Percentiles rank a stretch among this genome's conserved stretches.
phyloP scores from a whole-genome alignment of 192 early-diverging fungal genomes.

The Coemansia sp. region DNA sequence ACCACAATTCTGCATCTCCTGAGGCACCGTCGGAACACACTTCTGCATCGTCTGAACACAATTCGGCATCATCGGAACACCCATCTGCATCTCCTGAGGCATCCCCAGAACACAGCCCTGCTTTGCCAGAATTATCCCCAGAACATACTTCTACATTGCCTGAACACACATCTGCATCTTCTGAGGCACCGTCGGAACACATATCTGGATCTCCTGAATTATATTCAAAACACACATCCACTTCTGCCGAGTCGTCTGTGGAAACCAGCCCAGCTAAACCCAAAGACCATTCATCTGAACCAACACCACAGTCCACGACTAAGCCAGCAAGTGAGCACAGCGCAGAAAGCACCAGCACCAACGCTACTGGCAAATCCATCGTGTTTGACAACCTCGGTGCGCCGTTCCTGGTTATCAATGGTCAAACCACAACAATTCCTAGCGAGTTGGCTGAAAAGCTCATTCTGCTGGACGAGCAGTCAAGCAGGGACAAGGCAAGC shows the following conservation, averaged over 20 bases:
- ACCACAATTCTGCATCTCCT: background rate
- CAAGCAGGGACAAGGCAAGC: conserved; percentile 2
- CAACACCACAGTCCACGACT: background rate
- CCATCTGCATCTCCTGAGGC: background rate
- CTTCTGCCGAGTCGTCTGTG: background rate
- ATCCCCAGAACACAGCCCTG: background rate
- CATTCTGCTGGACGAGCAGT: conserved; percentile 8
- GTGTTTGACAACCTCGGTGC: conserved; percentile 45
- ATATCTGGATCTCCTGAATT: background rate
- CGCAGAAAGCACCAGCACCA: background rate
- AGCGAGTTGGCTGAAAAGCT: conserved; percentile 40
- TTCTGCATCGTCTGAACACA: background rate
- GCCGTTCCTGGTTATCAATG: conserved; percentile 37
- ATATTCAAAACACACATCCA: background rate
- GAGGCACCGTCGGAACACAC: background rate
- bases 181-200: background rate
- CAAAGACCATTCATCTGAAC: background rate
- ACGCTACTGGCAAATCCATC: conserved; percentile 23
- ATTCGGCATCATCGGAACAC: background rate
- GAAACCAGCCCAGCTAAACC: background rate
- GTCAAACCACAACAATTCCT: conserved; percentile 30
- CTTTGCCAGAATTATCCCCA: background rate
- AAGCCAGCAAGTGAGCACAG: background rate
- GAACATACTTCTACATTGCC: background rate
- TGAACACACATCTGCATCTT: background rate